Conservation (phyloP, 2,329 filamentous ascomycete genomes). For the Colletotrichum spaethianum region DNA sequence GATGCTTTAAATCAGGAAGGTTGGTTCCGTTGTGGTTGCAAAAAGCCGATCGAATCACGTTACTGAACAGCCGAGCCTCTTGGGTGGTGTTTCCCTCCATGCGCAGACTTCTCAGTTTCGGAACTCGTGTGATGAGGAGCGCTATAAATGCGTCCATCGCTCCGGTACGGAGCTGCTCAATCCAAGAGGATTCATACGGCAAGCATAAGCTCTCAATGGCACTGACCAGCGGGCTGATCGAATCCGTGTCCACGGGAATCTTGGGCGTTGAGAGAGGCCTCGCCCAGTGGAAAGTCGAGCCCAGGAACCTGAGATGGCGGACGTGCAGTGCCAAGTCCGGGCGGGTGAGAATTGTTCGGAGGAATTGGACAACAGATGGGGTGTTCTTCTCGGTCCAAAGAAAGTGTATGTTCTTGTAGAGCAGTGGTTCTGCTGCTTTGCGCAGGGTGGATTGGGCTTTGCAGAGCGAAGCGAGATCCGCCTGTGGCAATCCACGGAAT, state of each 20-base stretch:
- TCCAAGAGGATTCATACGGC: neutral
- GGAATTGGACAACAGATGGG: neutral
- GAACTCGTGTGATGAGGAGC: neutral
- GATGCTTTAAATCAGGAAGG: neutral
- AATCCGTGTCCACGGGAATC: neutral
- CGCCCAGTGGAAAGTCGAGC: neutral
- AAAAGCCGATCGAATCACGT: neutral
- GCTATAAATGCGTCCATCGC: neutral
- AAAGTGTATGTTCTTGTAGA: neutral
- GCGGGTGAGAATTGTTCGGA: neutral
- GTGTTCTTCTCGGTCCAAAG: neutral
- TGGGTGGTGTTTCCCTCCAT: neutral
- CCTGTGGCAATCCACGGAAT: neutral
- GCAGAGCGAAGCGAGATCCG: neutral
- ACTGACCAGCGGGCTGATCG: neutral
- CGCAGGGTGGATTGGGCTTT: neutral
- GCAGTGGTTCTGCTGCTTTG: neutral
- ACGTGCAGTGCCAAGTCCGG: constrained; percentile 1
- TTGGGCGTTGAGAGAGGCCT: neutral
- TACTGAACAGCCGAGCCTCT: neutral
- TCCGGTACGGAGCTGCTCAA: neutral
- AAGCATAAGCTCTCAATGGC: neutral
- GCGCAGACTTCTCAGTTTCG: neutral
- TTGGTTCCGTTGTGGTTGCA: neutral
- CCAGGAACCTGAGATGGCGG: neutral